These are phyloP conservation scores for Wickerhamomyces sp. DNA, from an alignment of 1,139 yeast species.

Conservation along the genomic window DNA sequence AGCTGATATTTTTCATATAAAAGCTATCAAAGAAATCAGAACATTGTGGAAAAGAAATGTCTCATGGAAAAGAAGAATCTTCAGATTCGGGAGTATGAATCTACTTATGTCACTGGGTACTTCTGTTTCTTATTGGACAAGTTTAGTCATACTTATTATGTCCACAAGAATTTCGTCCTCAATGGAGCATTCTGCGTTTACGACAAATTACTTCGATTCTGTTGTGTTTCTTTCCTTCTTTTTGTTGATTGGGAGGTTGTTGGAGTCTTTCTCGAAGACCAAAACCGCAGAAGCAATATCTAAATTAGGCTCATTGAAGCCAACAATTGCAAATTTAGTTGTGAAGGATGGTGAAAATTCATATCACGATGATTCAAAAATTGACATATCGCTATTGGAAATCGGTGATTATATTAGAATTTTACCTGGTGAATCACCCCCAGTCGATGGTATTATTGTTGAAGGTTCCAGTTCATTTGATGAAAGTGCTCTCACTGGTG, in stretches of 20 bases:
- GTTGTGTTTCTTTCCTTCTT: conserved; percentile 74
- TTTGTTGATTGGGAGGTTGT: conserved; percentile 61
- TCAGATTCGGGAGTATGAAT: conserved; percentile 77
- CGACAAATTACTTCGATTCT: conserved; percentile 71
- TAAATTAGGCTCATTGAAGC: conserved; percentile 47
- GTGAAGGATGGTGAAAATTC: conserved; percentile 27
- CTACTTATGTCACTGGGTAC: conserved; percentile 70
- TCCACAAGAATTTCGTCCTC: conserved; percentile 37
- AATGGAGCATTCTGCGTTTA: conserved; percentile 35
- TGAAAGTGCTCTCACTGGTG: conserved; percentile 79
- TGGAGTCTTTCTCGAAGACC: conserved; percentile 62
- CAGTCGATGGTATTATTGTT: conserved; percentile 63
- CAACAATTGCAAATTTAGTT: conserved; percentile 46
- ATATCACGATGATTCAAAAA: conserved; percentile 31
- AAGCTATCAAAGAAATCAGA: conserved; percentile 56
- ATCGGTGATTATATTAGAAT: conserved; percentile 57
- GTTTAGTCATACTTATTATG: conserved; percentile 51
- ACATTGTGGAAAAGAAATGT: conserved; percentile 55
- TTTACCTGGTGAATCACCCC: conserved; percentile 67
- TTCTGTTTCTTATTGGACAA: conserved; percentile 64
- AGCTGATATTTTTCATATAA: conserved; percentile 66
- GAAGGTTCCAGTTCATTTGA: conserved; percentile 59
- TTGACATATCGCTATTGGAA: conserved; percentile 53
- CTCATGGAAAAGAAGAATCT: conserved; percentile 50
- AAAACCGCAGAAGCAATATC: conserved; percentile 67